phyloP scores from a whole-genome alignment of 306 rosid species.

The Cucurbita moschata region DNA sequence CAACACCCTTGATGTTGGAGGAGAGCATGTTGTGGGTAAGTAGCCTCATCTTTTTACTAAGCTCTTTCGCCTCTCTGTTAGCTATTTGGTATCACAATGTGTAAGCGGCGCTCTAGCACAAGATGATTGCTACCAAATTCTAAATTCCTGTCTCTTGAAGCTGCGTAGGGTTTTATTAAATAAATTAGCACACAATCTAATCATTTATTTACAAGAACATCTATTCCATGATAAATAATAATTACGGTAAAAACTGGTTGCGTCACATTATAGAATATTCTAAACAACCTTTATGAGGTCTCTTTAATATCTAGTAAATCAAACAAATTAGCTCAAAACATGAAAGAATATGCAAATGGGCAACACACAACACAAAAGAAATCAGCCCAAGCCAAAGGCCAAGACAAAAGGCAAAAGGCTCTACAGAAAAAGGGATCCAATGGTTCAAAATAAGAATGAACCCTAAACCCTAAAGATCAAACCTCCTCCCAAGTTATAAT shows the following conservation, averaged over 20 bases:
- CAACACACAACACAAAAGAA: background rate
- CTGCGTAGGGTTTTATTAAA: background rate
- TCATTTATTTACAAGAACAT: too few species aligned
- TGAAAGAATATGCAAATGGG: too few species aligned
- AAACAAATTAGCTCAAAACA: too few species aligned
- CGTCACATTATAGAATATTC: too few species aligned
- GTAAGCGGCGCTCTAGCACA: background rate
- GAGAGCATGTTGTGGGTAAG: constrained; percentile 88
- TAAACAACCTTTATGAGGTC: too few species aligned
- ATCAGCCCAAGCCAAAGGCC: background rate
- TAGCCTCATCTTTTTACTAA: constrained; percentile 43
- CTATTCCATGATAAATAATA: too few species aligned
- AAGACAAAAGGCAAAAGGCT: background rate
- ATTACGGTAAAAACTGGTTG: too few species aligned
- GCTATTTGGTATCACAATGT: background rate
- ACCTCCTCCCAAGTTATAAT: background rate
- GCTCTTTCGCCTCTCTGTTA: background rate
- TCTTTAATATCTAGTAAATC: too few species aligned
- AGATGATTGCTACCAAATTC: background rate
- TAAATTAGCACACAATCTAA: too few species aligned
- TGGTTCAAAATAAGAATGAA: background rate
- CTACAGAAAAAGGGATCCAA: background rate
- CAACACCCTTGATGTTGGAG: constrained; percentile 70
- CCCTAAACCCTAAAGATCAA: background rate
- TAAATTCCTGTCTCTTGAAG: background rate